Evolutionary conservation across 2,329 filamentous ascomycete species (phyloP).

Genomic region (Diaporthe destruens): DNA sequence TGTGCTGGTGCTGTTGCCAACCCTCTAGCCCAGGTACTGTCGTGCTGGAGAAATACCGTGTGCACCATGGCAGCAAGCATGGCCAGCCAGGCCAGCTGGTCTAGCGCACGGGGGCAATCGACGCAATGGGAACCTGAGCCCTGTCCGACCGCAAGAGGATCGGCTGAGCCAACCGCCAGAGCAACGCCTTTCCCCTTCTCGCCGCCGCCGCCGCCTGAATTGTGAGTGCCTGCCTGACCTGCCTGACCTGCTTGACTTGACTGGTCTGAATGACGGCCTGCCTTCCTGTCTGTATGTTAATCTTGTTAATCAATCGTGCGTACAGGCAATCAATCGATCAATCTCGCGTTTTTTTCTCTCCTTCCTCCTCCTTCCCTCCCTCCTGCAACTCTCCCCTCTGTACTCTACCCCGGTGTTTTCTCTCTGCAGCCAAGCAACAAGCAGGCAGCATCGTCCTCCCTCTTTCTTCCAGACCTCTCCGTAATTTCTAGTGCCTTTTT

Average conservation of each 20-base stretch:
- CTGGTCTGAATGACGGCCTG: constrained; percentile 16
- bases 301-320: constrained; percentile 21
- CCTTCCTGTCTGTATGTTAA: constrained; percentile 15
- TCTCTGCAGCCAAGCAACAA: constrained; percentile 39
- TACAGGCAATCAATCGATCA: constrained; percentile 15
- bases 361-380: not conserved
- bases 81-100: not conserved
- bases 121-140: constrained; percentile 34
- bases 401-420: constrained; percentile 16
- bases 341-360: constrained; percentile 1
- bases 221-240: constrained; percentile 22
- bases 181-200: constrained; percentile 33
- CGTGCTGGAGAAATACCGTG: constrained; percentile 24
- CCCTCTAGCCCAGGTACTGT: not conserved
- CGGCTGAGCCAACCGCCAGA: constrained; percentile 35
- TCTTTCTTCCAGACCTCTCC: constrained; percentile 19
- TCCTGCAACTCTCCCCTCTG: not conserved
- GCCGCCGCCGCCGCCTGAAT: constrained; percentile 31
- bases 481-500: constrained; percentile 22
- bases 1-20: not conserved
- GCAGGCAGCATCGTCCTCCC: constrained; percentile 22
- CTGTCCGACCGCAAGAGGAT: constrained; percentile 29
- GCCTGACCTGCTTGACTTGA: constrained; percentile 18
- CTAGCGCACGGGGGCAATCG: constrained; percentile 30
- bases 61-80: not conserved